Conservation (phyloP, 139 green algal species). For the Tetraselmis chui region DNA sequence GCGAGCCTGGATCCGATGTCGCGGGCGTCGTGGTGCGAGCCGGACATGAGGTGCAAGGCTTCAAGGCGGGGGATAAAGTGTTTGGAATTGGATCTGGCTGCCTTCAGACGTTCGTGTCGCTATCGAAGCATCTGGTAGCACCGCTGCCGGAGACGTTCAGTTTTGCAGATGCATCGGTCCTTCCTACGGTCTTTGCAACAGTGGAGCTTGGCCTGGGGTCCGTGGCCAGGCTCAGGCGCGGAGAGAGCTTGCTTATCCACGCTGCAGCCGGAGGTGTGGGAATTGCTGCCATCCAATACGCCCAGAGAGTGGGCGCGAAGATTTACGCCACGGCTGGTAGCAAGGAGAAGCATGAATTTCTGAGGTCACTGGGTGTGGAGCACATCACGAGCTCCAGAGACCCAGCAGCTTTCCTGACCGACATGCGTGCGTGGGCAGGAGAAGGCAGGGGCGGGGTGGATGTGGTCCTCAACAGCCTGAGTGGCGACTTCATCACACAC, state of each 20-base stretch:
- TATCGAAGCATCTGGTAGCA: conserved; percentile 8
- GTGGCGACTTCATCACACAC: conserved; percentile 9
- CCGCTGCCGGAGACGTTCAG: conserved; percentile 53
- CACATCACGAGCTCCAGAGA: conserved; percentile 50
- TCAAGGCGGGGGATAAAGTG: conserved; percentile 49
- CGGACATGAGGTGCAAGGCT: conserved; percentile 8
- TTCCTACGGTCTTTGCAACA: conserved; percentile 22
- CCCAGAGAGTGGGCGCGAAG: conserved; percentile 20
- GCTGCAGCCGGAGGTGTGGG: conserved; percentile 57
- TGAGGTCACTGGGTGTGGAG: conserved; percentile 40
- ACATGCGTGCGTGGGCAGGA: conserved; percentile 29
- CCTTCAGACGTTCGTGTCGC: conserved; percentile 60
- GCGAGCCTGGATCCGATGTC: conserved; percentile 65
- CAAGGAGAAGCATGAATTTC: conserved; percentile 53
- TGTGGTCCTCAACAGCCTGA: conserved; percentile 56
- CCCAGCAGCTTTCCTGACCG: conserved; percentile 40
- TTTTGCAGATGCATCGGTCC: conserved; percentile 64
- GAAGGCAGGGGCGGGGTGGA: conserved; percentile 20
- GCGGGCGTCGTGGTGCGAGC: conserved; percentile 62
- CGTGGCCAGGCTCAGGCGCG: conserved; percentile 17
- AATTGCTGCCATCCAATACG: conserved; percentile 57
- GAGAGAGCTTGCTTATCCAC: conserved; percentile 48
- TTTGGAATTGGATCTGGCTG: conserved; percentile 72
- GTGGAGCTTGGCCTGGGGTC: conserved; percentile 6
- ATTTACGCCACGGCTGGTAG: conserved; percentile 63